Conservation (phyloP, 768 basidiomycete species). For the Lentinula lateritia region DNA sequence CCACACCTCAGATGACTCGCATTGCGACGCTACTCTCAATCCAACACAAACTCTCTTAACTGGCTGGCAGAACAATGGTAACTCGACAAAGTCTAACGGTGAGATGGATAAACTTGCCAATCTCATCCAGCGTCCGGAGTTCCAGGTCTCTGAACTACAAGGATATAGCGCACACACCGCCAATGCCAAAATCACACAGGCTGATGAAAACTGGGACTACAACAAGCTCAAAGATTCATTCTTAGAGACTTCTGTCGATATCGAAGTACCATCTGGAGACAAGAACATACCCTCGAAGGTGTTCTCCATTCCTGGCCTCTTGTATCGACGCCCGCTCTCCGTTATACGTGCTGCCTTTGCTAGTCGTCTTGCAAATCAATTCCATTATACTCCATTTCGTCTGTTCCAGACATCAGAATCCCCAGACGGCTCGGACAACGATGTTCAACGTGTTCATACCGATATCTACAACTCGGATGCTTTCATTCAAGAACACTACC, state of each 20-base stretch:
- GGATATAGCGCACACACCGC: no score
- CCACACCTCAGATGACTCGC: no score
- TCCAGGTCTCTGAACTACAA: no score
- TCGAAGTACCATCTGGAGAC: slow-evolving; percentile 19
- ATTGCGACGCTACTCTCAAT: no score
- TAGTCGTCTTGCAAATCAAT: slow-evolving; percentile 13
- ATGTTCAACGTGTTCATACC: slow-evolving; percentile 6
- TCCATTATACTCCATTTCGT: slow-evolving; percentile 20
- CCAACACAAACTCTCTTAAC: no score
- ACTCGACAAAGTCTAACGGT: no score
- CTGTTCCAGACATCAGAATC: slow-evolving; percentile 10
- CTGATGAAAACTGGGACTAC: no score
- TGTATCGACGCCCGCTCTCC: slow-evolving; percentile 16
- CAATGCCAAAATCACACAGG: no score
- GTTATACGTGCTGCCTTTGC: slow-evolving; percentile 19
- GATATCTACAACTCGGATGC: slow-evolving; percentile 17
- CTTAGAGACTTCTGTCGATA: slow-evolving; percentile 15
- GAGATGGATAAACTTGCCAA: no score
- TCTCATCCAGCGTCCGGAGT: no score
- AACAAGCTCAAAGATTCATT: neutral
- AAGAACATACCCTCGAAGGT: slow-evolving; percentile 12
- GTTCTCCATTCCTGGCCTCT: slow-evolving; percentile 20
- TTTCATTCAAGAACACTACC: slow-evolving; percentile 14
- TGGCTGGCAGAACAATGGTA: no score
- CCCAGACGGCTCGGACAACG: neutral